Base-by-base conservation (phyloP, 192 early-diverging fungal genomes). In the Entophlyctis luteolus region DNA sequence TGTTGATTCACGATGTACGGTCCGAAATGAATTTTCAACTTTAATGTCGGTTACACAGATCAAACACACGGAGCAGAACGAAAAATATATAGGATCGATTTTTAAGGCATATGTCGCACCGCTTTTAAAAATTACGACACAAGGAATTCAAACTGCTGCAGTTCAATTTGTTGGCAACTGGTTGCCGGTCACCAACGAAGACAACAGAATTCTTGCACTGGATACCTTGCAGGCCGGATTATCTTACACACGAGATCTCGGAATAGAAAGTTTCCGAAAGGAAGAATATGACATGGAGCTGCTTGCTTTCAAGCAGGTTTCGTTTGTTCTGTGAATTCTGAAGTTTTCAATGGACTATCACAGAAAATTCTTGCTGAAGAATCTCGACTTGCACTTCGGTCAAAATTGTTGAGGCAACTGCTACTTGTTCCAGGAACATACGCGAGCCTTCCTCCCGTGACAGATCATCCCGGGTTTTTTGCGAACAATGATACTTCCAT, bases 131-230 rank as follows among this genome's bases (percentile, higher is more conserved):
- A 70, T 74, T 8, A 23, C 70, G 3, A 63, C 72, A 42, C 67
- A 68, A 20, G 60, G 66, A 16, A 28, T 84, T 47, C 79, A 84
- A 50, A 76, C 66, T 35, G 59, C 72, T 53, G 75, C 83, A 2
- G 76, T 84, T 27, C 83, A 82, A 35, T 84, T 84, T 48, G 77
- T 81, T 28, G 78, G 79, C 50, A 79, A 77, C 42, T 84, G 83
- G 83, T 59, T 84, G 10, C 83, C 83, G 18, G 78, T 84, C 42
- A 66, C 67, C 31, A 79, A 81, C 46, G 80, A 82, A 46, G 79
- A 84, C 55, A 79, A 79, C n/a, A 36, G 56, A 1, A 22, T 82
- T 12, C 50, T 79, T 29, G 83, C 75, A 10, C 54, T 82, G 23
- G 80, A 82, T 20, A 67, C 72, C 2, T 25, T 84, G 5, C 49